Base-by-base conservation (phyloP, 306 rosid species). In the Benincasa hispida region DNA sequence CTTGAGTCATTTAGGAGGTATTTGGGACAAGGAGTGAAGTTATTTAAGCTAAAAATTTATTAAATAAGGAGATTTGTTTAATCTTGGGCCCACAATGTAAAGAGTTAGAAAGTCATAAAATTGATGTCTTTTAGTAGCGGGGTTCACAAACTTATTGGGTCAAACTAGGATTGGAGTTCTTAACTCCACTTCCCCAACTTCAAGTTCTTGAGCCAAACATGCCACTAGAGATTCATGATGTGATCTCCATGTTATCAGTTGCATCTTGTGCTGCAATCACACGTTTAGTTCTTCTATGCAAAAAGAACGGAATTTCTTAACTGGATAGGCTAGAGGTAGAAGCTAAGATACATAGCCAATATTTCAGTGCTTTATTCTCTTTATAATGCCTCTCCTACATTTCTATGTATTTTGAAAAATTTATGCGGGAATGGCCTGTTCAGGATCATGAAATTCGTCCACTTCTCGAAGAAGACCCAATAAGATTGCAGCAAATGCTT, bases 381-480 rank as follows among this genome's bases (percentile, higher is more conserved):
- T 39, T 65, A 34, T 3, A 35, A 9, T 35, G 28, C 18, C 48
- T 37, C 48, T 10, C 10, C 72, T 34, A 21, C 28, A 37, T 37
- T n/a, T 27, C 41, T 9, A 65, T 65, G 28, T 11, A 17, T 65
- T 67, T 65, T 37, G 18, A 67, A 67, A 42, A 56, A 42, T 14
- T 24, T 61, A 24, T 10, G 28, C n/a, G 48, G 11, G 21, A 14
- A 13, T 85, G 58, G 67, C 24, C 37, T 86, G 59, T 70, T 65
- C 77, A 90, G 98, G 88, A 91, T 81, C 91, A 88, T 22, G 74
- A 77, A 83, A 84, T 91, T 39, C 82, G 83, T 54, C 89, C 91
- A n/a, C 60, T 91, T 86, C 86, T 74, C 1, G 94, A 93, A 21
- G 91, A 91, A 80, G 97, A 93, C 74, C 28, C 92, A 0, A 82